These are phyloP conservation scores for Tricholoma saponaceum DNA, from an alignment of 768 basidiomycete genomes.

Conservation along the genomic window DNA sequence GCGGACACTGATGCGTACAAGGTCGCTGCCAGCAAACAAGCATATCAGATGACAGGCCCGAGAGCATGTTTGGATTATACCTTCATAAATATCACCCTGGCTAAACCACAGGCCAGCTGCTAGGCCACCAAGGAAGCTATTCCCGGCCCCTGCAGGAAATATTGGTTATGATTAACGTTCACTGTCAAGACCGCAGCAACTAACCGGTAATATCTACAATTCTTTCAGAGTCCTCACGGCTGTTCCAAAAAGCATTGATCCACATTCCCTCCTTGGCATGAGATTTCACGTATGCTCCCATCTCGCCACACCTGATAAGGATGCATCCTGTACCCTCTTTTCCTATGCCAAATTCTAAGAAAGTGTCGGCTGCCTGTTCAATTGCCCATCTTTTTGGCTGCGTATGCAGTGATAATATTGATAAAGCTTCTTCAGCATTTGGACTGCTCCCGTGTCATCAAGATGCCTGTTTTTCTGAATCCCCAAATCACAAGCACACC, in stretches of 20 bases:
- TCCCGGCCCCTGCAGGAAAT: constrained; percentile 72
- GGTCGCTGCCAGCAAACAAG: constrained; percentile 39
- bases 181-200: constrained; percentile 7
- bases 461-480: neutral
- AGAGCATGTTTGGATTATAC: constrained; percentile 31
- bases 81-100: constrained; percentile 59
- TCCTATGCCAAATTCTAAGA: constrained; percentile 61
- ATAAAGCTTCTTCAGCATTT: constrained; percentile 81
- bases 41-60: constrained; percentile 1
- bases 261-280: constrained; percentile 40
- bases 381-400: constrained; percentile 46
- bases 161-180: neutral
- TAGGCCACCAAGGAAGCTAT: constrained; percentile 82
- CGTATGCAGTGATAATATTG: constrained; percentile 50
- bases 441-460: constrained; percentile 43
- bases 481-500: constrained; percentile 33
- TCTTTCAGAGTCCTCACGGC: constrained; percentile 33
- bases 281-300: constrained; percentile 67
- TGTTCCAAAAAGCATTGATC: constrained; percentile 73
- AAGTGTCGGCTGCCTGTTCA: constrained; percentile 60
- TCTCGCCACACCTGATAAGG: constrained; percentile 68
- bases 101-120: constrained; percentile 63
- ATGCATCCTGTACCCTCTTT: constrained; percentile 48
- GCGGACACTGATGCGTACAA: constrained; percentile 80
- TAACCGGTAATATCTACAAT: constrained; percentile 82